A percentile compares a stretch with the other conserved stretches of the same genome.
These are phyloP conservation scores for Terana coerulea DNA, from an alignment of 768 basidiomycete genomes.

Conservation along the genomic window DNA sequence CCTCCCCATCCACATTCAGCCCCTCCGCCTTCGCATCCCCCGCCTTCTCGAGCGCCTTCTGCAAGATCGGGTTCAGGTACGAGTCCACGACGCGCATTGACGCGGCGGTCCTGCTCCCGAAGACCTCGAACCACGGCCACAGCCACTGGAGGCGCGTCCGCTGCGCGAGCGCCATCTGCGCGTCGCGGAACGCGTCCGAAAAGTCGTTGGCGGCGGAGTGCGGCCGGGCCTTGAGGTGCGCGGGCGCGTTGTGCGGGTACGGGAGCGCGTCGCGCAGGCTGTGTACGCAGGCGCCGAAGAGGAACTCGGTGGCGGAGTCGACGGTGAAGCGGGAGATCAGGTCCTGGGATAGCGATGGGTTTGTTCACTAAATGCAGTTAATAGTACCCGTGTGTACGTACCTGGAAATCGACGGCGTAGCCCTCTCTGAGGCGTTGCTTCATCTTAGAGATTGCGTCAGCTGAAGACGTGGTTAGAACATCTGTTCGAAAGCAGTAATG, in stretches of 20 bases:
- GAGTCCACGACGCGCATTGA: conserved; percentile 37
- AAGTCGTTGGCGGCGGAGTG: conserved; percentile 13
- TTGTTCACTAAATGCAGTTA: background rate
- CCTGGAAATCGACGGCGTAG: conserved; percentile 30
- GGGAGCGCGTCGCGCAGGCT: conserved; percentile 35
- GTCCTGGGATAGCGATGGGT: conserved; percentile 29
- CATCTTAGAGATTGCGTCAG: conserved; percentile 24
- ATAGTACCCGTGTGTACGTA: background rate
- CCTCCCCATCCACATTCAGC: background rate
- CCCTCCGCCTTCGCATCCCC: background rate
- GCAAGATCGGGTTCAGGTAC: conserved; percentile 37
- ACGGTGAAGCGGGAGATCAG: conserved; percentile 44
- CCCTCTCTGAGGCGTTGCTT: conserved; percentile 23
- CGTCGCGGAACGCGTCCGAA: conserved; percentile 28
- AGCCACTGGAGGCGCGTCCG: conserved; percentile 27
- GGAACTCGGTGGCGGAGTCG: conserved; percentile 51
- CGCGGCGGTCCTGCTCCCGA: conserved; percentile 26
- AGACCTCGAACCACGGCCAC: conserved; percentile 41
- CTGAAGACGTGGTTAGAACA: background rate
- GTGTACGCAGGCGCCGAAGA: conserved; percentile 43
- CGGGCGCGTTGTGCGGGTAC: conserved; percentile 30
- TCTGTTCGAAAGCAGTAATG: background rate
- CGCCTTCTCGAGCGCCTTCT: conserved; percentile 27
- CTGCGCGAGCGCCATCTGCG: conserved; percentile 25
- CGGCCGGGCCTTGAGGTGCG: background rate